phyloP scores from a whole-genome alignment of 805 yeast species.

The Saccharomyces eubayanus region DNA sequence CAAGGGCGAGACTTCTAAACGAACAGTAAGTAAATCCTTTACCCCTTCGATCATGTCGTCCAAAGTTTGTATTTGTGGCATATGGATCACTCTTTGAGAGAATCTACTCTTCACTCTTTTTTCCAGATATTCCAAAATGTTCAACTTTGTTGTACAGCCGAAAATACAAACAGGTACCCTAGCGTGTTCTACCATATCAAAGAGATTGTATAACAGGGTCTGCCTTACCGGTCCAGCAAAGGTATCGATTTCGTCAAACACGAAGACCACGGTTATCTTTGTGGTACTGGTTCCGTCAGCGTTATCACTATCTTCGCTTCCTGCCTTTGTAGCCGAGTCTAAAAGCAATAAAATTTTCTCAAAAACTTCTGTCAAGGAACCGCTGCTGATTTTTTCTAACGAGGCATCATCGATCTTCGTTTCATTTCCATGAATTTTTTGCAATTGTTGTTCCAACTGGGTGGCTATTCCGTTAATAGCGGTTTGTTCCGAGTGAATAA shows the following conservation, averaged over 20 bases:
- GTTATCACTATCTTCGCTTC: constrained; percentile 19
- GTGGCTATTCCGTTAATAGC: constrained; percentile 83
- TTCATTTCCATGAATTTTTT: constrained; percentile 24
- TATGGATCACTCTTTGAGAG: constrained; percentile 63
- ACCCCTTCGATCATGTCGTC: constrained; percentile 47
- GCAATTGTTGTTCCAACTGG: constrained; percentile 54
- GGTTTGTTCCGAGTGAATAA: constrained; percentile 58
- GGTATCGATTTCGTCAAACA: constrained; percentile 78
- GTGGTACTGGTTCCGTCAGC: constrained; percentile 15
- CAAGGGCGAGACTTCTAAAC: constrained; percentile 22
- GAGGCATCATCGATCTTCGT: neutral
- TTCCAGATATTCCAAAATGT: constrained; percentile 73
- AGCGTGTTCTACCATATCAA: constrained; percentile 72
- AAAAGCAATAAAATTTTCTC: constrained; percentile 46
- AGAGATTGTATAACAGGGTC: constrained; percentile 75
- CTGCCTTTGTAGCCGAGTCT: constrained; percentile 29
- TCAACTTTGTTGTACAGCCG: constrained; percentile 69
- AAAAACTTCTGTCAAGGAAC: constrained; percentile 54
- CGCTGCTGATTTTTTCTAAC: constrained; percentile 35
- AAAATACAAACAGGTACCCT: constrained; percentile 70
- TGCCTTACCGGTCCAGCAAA: constrained; percentile 70
- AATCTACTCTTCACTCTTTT: constrained; percentile 87
- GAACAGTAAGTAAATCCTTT: constrained; percentile 30
- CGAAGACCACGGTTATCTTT: constrained; percentile 56
- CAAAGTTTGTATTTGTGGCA: constrained; percentile 43